These are phyloP conservation scores for Lipomyces yarrowii DNA, from an alignment of 1,139 yeast genomes.

Conservation along the genomic window DNA sequence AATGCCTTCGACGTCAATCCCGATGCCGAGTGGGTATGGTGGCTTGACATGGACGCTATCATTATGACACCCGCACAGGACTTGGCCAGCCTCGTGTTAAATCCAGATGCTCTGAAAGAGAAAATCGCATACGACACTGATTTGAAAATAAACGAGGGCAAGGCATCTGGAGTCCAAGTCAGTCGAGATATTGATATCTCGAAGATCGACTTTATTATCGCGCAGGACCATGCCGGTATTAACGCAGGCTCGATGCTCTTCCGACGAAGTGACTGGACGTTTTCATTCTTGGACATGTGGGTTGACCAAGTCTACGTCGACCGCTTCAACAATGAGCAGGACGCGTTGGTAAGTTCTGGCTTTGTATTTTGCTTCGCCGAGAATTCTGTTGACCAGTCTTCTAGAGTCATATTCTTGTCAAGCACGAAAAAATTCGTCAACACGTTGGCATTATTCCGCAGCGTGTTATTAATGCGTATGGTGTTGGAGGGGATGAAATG, in stretches of 20 bases:
- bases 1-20: conserved; percentile 35
- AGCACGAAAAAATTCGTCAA: conserved; percentile 24
- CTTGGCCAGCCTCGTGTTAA: conserved; percentile 40
- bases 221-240: conserved; percentile 38
- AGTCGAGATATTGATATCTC: conserved; percentile 24
- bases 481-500: conserved; percentile 27
- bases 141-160: conserved; percentile 17
- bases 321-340: conserved; percentile 36
- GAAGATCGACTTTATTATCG: conserved; percentile 34
- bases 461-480: conserved; percentile 41
- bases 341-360: conserved; percentile 17
- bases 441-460: conserved; percentile 44
- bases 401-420: conserved; percentile 26
- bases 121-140: conserved; percentile 28
- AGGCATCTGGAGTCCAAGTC: conserved; percentile 11
- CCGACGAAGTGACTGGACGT: conserved; percentile 37
- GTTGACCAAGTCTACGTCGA: conserved; percentile 33
- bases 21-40: conserved; percentile 39
- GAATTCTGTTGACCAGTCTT: neutral
- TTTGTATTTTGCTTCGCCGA: neutral
- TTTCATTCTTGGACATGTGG: conserved; percentile 37
- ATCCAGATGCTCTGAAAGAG: conserved; percentile 37
- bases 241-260: conserved; percentile 46
- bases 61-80: conserved; percentile 36
- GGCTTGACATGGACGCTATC: conserved; percentile 37